These are phyloP conservation scores for Ramalina intermedia DNA, from an alignment of 495 filamentous ascomycete species.

Conservation along the genomic window DNA sequence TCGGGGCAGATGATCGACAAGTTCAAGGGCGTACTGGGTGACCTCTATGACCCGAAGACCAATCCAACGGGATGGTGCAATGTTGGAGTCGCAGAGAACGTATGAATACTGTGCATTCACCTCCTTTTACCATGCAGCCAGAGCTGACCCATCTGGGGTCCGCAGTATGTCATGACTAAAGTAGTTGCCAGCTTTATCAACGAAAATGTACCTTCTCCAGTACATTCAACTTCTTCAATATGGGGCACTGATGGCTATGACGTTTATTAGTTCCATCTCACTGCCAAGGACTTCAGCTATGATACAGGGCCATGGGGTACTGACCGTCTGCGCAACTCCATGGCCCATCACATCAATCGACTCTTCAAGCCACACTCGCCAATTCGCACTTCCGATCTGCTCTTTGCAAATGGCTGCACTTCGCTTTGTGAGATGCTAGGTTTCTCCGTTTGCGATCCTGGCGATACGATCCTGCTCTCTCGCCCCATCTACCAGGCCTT, in stretches of 20 bases:
- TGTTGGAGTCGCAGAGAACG: conserved; percentile 10
- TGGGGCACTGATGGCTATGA: conserved; percentile 6
- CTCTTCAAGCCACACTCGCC: conserved; percentile 26
- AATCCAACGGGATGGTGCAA: conserved; percentile 10
- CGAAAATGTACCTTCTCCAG: neutral
- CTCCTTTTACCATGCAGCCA: neutral
- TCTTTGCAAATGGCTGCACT: conserved; percentile 35
- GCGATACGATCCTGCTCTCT: conserved; percentile 36
- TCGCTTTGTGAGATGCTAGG: conserved; percentile 31
- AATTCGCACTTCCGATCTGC: conserved; percentile 26
- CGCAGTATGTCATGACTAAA: conserved; percentile 8
- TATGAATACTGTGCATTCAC: neutral
- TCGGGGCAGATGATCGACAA: neutral
- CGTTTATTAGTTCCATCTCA: conserved; percentile 20
- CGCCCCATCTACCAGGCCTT: conserved; percentile 38
- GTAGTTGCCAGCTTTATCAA: conserved; percentile 8
- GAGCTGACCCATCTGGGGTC: neutral
- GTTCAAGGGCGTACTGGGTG: conserved; percentile 3
- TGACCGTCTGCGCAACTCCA: conserved; percentile 22
- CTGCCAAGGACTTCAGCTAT: conserved; percentile 29
- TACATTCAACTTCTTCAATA: neutral
- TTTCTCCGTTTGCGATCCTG: conserved; percentile 28
- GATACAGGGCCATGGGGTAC: conserved; percentile 24
- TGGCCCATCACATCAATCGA: conserved; percentile 31
- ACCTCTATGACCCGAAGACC: conserved; percentile 4